Evolutionary conservation across 2,329 filamentous ascomycete species (phyloP), one percentile per base, ranked within the genome.

Genomic region (Triangularia setosa): DNA sequence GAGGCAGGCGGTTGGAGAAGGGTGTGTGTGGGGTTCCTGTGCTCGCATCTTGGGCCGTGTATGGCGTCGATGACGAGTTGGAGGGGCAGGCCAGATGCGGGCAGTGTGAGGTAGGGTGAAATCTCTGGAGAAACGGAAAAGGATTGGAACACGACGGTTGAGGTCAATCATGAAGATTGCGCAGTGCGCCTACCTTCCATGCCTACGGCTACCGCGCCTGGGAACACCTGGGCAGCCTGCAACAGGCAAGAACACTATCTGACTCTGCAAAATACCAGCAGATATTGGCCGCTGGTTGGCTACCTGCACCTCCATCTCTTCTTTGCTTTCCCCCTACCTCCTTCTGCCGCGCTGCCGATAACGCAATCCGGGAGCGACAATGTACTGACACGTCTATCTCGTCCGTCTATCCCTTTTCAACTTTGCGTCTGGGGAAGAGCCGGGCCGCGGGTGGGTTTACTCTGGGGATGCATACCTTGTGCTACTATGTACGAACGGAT

Each of bases 391-490:
- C 9, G 21, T 52, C 16, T 24, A 24, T 14, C 16, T 35, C n/a
- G 16, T 35, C 12, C 16, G 30, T 23, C 56, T 40, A 18, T 24
- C 3, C 21, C 44, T 16, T 25, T 23, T 18, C 30, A 23, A 23
- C 30, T 55, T 40, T 25, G 24, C 40, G 23, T 25, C n/a, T 63
- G 55, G 57, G 61, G 12, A 52, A 53, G 6, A 27, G 12, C 58
- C 58, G 8, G 53, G 25, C 64, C 55, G 64, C 61, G 61, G 28
- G 14, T 56, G 53, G 57, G 61, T 58, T 65, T 59, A 54, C 59
- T 48, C 35, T 63, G 30, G 28, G 25, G 28, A 40, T 55, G 60
- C 44, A 21, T 48, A 11, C 28, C n/a, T 60, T 60, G 58, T 60
- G 40, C 58, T 4, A 53, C 35, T 60, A 30, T 61, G 24, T 28